Evolutionary conservation across 78 protist species (phyloP).

Genomic region (Anaeramoeba flamelloides): DNA sequence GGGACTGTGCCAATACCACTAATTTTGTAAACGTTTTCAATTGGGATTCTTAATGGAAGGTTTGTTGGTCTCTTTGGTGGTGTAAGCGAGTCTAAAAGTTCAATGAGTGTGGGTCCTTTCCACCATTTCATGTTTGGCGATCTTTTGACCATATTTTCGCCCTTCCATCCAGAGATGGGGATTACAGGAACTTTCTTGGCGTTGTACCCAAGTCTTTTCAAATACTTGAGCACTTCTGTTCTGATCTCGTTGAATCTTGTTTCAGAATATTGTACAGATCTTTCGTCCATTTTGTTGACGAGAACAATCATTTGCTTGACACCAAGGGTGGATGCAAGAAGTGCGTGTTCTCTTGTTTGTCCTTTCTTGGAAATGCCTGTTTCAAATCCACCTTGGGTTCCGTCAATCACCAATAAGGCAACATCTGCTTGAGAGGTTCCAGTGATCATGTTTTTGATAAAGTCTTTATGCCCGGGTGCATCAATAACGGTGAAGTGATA

Average conservation of each 20-base stretch:
- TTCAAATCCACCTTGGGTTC: constrained; percentile 81
- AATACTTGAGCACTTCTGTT: constrained; percentile 46
- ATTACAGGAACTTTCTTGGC: constrained; percentile 28
- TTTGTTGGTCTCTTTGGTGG: constrained; percentile 48
- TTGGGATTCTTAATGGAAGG: constrained; percentile 79
- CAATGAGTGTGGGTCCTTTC: constrained; percentile 61
- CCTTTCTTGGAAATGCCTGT: constrained; percentile 90
- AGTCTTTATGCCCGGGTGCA: constrained; percentile 63
- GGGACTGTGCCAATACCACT: constrained; percentile 87
- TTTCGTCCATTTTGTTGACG: constrained; percentile 88
- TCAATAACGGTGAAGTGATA: not conserved
- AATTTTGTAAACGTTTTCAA: constrained; percentile 72
- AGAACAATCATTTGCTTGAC: constrained; percentile 83
- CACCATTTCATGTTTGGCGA: constrained; percentile 74
- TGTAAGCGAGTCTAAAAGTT: constrained; percentile 37
- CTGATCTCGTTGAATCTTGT: constrained; percentile 68
- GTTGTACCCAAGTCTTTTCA: constrained; percentile 48
- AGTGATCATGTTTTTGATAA: constrained; percentile 90
- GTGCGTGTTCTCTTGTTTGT: constrained; percentile 93
- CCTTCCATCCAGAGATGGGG: constrained; percentile 88
- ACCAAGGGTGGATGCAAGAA: constrained; percentile 86
- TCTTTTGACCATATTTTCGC: constrained; percentile 84
- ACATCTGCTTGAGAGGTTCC: constrained; percentile 38
- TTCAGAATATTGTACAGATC: constrained; percentile 41
- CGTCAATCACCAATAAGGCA: constrained; percentile 74